Evolutionary conservation across 2,329 filamentous ascomycete species (phyloP).

Genomic region (Ambrosiella cleistominuta): DNA sequence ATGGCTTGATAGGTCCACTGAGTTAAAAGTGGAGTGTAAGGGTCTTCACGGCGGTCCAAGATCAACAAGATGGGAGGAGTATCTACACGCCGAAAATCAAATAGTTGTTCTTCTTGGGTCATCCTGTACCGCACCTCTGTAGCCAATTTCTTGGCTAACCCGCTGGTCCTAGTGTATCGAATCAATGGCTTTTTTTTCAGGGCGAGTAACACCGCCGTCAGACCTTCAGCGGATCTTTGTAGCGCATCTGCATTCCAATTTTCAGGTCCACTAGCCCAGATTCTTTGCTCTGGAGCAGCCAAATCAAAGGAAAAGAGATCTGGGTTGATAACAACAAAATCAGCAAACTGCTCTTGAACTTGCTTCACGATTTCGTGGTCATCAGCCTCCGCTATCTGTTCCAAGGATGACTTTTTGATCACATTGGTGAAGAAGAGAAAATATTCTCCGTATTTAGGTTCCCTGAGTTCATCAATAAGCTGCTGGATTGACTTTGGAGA

Average conservation of each 20-base stretch:
- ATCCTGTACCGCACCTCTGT: slow-evolving; percentile 85
- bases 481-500: slow-evolving; percentile 84
- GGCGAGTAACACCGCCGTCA: slow-evolving; percentile 67
- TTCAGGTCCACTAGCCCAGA: slow-evolving; percentile 72
- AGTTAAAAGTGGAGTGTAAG: slow-evolving; percentile 80
- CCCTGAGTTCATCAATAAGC: slow-evolving; percentile 84
- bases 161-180: slow-evolving; percentile 78
- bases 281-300: slow-evolving; percentile 49
- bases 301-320: slow-evolving; percentile 76
- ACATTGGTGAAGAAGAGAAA: slow-evolving; percentile 96
- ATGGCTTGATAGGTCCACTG: slow-evolving; percentile 99
- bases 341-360: slow-evolving; percentile 91
- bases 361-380: slow-evolving; percentile 91
- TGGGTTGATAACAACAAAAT: slow-evolving; percentile 87
- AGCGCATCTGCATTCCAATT: slow-evolving; percentile 81
- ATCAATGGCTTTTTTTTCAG: slow-evolving; percentile 96
- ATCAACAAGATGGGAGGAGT: slow-evolving; percentile 85
- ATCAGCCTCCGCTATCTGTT: slow-evolving; percentile 86
- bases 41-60: slow-evolving; percentile 81
- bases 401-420: slow-evolving; percentile 86
- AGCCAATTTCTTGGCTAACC: slow-evolving; percentile 79
- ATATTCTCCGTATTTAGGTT: slow-evolving; percentile 96
- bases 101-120: slow-evolving; percentile 87
- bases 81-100: slow-evolving; percentile 89
- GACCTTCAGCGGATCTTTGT: slow-evolving; percentile 70